Conservation (phyloP, 2,329 filamentous ascomycete genomes). For the Aspergillus hortae region DNA sequence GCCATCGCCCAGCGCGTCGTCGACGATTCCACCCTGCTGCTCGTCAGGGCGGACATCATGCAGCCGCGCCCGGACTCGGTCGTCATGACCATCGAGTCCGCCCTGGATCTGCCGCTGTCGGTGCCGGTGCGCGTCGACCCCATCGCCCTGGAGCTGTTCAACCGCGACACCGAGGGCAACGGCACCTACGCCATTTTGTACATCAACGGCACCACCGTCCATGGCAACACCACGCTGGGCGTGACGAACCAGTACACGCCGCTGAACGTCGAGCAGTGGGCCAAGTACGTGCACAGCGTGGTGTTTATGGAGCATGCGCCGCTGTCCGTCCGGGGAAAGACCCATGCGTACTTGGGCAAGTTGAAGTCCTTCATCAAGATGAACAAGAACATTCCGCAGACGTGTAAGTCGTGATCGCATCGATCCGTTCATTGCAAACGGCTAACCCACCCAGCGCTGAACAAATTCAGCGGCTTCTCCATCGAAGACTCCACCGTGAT, state of each 20-base stretch:
- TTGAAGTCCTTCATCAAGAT: conserved; percentile 33
- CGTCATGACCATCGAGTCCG: conserved; percentile 31
- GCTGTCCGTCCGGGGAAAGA: conserved; percentile 25
- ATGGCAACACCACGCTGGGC: conserved; percentile 35
- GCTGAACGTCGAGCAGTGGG: conserved; percentile 27
- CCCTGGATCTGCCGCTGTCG: conserved; percentile 33
- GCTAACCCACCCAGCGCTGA: conserved; percentile 43
- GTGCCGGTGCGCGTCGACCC: conserved; percentile 36
- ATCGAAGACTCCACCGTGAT: conserved; percentile 48
- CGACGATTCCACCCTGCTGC: conserved; percentile 33
- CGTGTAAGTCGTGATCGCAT: conserved; percentile 23
- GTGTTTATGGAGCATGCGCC: conserved; percentile 25
- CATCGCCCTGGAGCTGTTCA: conserved; percentile 31
- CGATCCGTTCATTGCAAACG: not conserved
- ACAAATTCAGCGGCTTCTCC: conserved; percentile 49
- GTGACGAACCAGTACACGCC: conserved; percentile 21
- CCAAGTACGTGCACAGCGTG: conserved; percentile 29
- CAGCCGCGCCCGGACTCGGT: conserved; percentile 32
- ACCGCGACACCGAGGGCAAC: conserved; percentile 23
- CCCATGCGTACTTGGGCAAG: conserved; percentile 28
- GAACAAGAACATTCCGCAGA: conserved; percentile 32
- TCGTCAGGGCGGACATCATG: conserved; percentile 33
- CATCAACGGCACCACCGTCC: conserved; percentile 23
- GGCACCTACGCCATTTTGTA: conserved; percentile 27
- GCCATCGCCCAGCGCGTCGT: conserved; percentile 40